These are phyloP conservation scores for Verbascum thapsus DNA, from an alignment of 257 asterid genomes.

Conservation along the genomic window DNA sequence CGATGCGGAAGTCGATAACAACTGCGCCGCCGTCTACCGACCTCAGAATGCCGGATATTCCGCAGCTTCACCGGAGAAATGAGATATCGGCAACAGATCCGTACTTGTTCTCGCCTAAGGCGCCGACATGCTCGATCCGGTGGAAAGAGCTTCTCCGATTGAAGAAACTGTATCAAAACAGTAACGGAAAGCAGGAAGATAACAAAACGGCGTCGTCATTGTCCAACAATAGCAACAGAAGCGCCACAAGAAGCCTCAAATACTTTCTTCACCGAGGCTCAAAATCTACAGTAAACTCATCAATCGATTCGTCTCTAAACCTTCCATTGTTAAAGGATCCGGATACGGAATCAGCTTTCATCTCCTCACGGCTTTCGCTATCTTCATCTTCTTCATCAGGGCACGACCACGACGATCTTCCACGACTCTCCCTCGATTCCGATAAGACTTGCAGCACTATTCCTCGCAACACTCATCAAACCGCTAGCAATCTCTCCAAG, in stretches of 20 bases:
- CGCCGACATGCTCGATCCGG: conserved; percentile 46
- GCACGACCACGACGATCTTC: conserved; percentile 61
- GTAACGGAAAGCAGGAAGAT: conserved; percentile 29
- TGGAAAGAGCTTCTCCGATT: conserved; percentile 52
- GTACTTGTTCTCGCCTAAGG: conserved; percentile 45
- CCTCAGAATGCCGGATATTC: conserved; percentile 16
- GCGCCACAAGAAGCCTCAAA: conserved; percentile 33
- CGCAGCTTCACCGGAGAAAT: conserved; percentile 26
- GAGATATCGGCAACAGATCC: conserved; percentile 37
- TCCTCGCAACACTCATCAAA: conserved; percentile 3
- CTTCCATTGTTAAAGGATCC: conserved; percentile 51
- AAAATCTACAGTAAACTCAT: no score
- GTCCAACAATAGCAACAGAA: neutral
- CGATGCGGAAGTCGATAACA: conserved; percentile 12
- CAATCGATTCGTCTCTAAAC: conserved; percentile 38
- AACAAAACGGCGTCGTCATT: conserved; percentile 19
- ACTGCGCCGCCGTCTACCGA: neutral
- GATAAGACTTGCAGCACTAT: conserved; percentile 36
- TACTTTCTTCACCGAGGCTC: conserved; percentile 47
- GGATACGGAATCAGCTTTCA: conserved; percentile 41
- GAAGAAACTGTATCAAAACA: conserved; percentile 34
- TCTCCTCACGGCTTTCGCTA: conserved; percentile 50
- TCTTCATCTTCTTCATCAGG: conserved; percentile 68
- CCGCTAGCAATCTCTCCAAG: conserved; percentile 11
- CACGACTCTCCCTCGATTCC: conserved; percentile 59